A percentile compares a stretch with the other conserved stretches of the same genome.
Conservation (phyloP, 352 stramenopile species). For the Pythium dissotocum region DNA sequence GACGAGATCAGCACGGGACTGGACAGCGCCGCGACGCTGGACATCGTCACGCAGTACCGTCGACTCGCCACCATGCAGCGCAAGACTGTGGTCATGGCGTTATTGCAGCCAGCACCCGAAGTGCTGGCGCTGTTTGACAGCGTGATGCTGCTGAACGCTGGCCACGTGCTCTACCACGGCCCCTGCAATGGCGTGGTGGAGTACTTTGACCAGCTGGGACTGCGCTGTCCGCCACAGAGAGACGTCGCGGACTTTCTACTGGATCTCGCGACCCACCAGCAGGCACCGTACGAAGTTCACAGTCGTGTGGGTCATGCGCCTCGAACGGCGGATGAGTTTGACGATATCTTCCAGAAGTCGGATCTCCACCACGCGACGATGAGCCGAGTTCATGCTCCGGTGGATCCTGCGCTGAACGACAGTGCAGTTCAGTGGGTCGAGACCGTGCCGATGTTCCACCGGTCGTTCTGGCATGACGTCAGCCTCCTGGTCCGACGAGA, state of each 20-base stretch:
- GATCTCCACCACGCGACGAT: conserved; percentile 38
- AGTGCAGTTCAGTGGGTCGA: conserved; percentile 53
- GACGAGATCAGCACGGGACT: conserved; percentile 76
- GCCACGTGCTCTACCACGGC: conserved; percentile 88
- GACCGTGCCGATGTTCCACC: conserved; percentile 41
- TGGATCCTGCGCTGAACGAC: conserved; percentile 86
- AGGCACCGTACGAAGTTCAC: conserved; percentile 35
- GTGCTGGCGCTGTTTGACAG: conserved; percentile 93
- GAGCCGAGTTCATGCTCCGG: conserved; percentile 78
- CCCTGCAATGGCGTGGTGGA: conserved; percentile 46
- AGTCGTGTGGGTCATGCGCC: conserved; percentile 12
- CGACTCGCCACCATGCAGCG: conserved; percentile 25
- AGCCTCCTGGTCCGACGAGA: conserved; percentile 53
- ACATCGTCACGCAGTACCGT: conserved; percentile 15
- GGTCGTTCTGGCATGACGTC: conserved; percentile 46
- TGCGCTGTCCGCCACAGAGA: conserved; percentile 51
- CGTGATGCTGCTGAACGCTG: conserved; percentile 89
- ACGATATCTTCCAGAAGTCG: conserved; percentile 41
- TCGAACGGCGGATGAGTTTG: conserved; percentile 42
- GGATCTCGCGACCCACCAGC: conserved; percentile 45
- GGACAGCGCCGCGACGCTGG: conserved; percentile 43
- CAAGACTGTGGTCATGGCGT: conserved; percentile 69
- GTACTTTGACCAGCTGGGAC: conserved; percentile 84
- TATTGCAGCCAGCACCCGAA: conserved; percentile 92
- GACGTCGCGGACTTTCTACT: conserved; percentile 93